Evolutionary conservation across 2,329 filamentous ascomycete species (phyloP).

Genomic region (Cladosporium austrohemisphaericum): DNA sequence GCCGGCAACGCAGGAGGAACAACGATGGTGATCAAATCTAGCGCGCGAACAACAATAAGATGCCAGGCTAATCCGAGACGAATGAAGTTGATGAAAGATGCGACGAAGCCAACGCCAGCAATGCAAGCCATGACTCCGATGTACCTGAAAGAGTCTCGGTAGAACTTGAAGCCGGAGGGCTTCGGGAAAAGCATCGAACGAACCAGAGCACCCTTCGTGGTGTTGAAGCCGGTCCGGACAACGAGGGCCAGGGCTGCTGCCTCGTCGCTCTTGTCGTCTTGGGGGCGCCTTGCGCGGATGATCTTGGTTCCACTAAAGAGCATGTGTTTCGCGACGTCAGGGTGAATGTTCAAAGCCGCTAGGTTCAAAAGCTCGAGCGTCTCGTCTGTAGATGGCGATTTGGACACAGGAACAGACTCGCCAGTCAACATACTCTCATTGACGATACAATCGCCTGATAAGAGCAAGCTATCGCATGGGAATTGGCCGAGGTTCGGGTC

Average conservation of each 20-base stretch:
- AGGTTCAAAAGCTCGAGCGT: conserved; percentile 73
- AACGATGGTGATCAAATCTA: conserved; percentile 96
- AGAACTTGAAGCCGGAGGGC: conserved; percentile 97
- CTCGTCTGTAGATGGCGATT: conserved; percentile 77
- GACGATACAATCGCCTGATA: conserved; percentile 94
- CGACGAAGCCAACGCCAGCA: conserved; percentile 80
- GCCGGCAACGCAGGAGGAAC: conserved; percentile 92
- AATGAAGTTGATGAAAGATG: conserved; percentile 90
- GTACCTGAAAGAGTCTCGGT: conserved; percentile 94
- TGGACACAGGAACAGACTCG: conserved; percentile 95
- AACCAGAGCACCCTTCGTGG: conserved; percentile 91
- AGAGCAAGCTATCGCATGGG: conserved; percentile 84
- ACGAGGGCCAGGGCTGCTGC: conserved; percentile 89
- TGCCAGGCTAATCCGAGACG: conserved; percentile 80
- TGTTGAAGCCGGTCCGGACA: conserved; percentile 92
- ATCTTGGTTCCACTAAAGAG: conserved; percentile 95
- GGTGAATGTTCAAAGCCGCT: conserved; percentile 74
- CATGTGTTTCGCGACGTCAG: conserved; percentile 81
- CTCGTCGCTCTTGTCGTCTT: conserved; percentile 80
- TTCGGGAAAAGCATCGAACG: conserved; percentile 99
- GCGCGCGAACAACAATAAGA: conserved; percentile 82
- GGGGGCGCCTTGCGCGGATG: conserved; percentile 80
- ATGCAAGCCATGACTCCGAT: conserved; percentile 93
- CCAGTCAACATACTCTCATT: conserved; percentile 99
- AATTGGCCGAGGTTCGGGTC: conserved; percentile 86